Evolutionary conservation across 202 grass and related monocot species (phyloP).

Genomic region (Panicum hallii): DNA sequence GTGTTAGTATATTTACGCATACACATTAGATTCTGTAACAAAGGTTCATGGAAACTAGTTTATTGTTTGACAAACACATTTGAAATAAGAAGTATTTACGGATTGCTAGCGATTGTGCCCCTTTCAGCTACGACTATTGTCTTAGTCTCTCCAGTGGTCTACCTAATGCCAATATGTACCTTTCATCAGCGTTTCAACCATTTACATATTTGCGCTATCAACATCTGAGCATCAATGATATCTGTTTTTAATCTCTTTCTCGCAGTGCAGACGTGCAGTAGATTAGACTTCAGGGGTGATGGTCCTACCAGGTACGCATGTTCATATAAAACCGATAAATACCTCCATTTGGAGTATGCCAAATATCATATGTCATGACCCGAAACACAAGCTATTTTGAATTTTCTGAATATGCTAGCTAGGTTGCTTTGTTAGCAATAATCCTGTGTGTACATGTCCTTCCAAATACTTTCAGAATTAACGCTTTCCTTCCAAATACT

Average conservation of each 20-base stretch:
- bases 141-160: neutral
- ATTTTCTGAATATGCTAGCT: neutral
- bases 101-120: neutral
- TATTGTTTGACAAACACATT: neutral
- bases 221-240: neutral
- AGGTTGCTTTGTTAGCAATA: neutral
- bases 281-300: neutral
- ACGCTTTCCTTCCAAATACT: neutral
- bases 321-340: neutral
- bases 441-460: no score
- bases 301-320: neutral
- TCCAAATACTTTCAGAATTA: no score
- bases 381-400: neutral
- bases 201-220: neutral
- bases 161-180: neutral
- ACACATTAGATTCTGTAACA: neutral
- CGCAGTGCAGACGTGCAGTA: neutral
- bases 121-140: neutral
- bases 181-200: neutral
- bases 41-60: neutral
- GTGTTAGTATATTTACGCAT: neutral
- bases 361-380: neutral
- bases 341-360: neutral
- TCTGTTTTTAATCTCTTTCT: constrained; percentile 2
- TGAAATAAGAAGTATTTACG: neutral